Evolutionary conservation across 768 basidiomycete species (phyloP), one percentile per base, ranked within the genome.

Genomic region (Flagelloscypha sp.): DNA sequence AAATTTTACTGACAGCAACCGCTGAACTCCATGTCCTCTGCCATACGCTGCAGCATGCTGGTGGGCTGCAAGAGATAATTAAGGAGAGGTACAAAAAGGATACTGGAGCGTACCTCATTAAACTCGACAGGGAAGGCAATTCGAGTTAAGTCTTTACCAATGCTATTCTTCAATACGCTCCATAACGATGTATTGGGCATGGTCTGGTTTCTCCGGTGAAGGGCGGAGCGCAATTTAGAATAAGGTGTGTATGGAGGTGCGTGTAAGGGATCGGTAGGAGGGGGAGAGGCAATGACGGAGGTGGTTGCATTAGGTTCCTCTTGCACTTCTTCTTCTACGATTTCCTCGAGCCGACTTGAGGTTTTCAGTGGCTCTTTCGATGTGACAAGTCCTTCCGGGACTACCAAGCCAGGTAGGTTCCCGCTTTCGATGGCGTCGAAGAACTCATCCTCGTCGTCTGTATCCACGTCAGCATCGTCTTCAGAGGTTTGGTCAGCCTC

Each of bases 1-100:
- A 16, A 35, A 30, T 18, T 15, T 2, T 3, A 74, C 85, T 65
- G 48, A 87, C 84, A 61, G 50, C 89, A 94, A 46, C 90, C 88
- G 1, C 86, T 81, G 58, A 93, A 95, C 56, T 95, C 93, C 88
- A 94, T 94, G 58, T 98, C 93, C 60, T 98, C 93, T 8, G 92
- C 85, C 87, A 97, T 98, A 33, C 93, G 66, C 62, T 98, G 88
- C 41, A 98, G 55, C 93, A 98, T 97, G 50, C 87, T 92, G 32
- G 92, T 95, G 19, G 89, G 86, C 56, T 40, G 19, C 13, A 12
- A 35, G 24, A 9, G 11, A 17, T 11, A 12, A 11, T 35, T 9
- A 12, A 35, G n/a, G 11, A 12, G 13, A 25, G 23, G 11, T 11
- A 32, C 30, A n/a, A n/a, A n/a, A n/a, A n/a, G n/a, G n/a, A n/a